Evolutionary conservation across 2,329 filamentous ascomycete genomes (phyloP).

Genomic region (Cladosporium velox): DNA sequence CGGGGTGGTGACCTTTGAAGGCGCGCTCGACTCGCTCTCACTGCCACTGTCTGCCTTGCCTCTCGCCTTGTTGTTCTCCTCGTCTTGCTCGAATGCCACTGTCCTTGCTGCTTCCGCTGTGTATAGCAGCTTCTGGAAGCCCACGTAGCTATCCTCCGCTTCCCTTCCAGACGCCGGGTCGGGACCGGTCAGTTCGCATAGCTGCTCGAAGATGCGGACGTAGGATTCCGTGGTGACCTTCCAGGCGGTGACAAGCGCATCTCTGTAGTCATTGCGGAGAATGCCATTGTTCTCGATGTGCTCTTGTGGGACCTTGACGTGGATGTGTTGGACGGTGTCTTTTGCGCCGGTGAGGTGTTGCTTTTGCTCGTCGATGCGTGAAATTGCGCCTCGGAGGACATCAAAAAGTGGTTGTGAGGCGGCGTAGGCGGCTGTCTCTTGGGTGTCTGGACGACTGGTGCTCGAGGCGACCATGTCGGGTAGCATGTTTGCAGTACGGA

Average conservation of each 20-base stretch:
- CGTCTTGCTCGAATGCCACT: conserved; percentile 21
- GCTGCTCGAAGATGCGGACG: conserved; percentile 32
- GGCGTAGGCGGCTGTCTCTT: conserved; percentile 31
- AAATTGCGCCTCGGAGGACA: conserved; percentile 30
- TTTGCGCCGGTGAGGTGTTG: conserved; percentile 29
- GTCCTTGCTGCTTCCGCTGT: conserved; percentile 28
- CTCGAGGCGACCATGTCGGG: conserved; percentile 12
- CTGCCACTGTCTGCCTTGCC: not conserved
- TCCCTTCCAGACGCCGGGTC: conserved; percentile 30
- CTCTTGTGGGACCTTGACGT: conserved; percentile 31
- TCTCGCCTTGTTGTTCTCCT: not conserved
- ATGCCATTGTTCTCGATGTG: conserved; percentile 23
- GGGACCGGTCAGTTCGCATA: conserved; percentile 31
- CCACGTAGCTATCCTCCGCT: conserved; percentile 26
- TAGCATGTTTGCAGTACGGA: conserved; percentile 6
- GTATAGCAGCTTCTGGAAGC: conserved; percentile 31
- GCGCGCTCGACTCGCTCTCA: conserved; percentile 3
- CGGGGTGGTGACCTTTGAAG: not conserved
- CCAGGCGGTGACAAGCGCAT: conserved; percentile 35
- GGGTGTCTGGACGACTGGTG: conserved; percentile 16
- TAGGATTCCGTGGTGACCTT: conserved; percentile 31
- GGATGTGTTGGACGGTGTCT: conserved; percentile 33
- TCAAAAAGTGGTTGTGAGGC: conserved; percentile 36
- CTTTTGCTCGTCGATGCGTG: conserved; percentile 27
- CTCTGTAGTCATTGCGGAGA: conserved; percentile 30